A percentile compares a stretch with the other conserved stretches of the same genome.
These are phyloP conservation scores for Nannizziopsis barbatae DNA, from an alignment of 2,329 filamentous ascomycete species.

Conservation along the genomic window DNA sequence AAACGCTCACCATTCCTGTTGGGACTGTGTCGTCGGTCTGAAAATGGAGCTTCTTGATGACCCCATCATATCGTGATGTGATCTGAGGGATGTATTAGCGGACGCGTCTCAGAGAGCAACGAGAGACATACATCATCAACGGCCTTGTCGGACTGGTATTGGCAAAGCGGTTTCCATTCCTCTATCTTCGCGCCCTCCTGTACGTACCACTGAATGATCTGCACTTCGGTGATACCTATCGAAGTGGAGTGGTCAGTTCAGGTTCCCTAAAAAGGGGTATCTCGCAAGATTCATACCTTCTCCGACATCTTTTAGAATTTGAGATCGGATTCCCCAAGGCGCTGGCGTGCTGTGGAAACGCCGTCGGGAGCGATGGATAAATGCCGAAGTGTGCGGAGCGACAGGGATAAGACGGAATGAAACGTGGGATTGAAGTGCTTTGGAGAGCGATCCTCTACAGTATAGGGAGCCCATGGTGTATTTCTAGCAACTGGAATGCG, in stretches of 20 bases:
- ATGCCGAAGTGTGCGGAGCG: constrained; percentile 14
- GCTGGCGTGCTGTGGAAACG: constrained; percentile 28
- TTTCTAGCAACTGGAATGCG: background rate
- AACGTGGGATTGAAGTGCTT: constrained; percentile 21
- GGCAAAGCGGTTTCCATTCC: constrained; percentile 94
- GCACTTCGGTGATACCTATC: constrained; percentile 88
- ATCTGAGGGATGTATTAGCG: constrained; percentile 52
- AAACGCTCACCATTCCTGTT: constrained; percentile 55
- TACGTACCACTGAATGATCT: constrained; percentile 99
- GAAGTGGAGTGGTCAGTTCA: background rate
- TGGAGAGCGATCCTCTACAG: constrained; percentile 22
- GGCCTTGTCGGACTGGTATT: constrained; percentile 97
- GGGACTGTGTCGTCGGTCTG: constrained; percentile 93
- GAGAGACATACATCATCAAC: constrained; percentile 42
- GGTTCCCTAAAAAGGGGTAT: background rate
- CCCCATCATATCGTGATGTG: constrained; percentile 85
- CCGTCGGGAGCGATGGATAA: constrained; percentile 19
- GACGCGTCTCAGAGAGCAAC: background rate
- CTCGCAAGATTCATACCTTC: constrained; percentile 25
- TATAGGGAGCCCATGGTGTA: constrained; percentile 19
- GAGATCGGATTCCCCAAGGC: constrained; percentile 29
- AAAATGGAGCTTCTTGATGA: constrained; percentile 93
- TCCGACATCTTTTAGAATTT: constrained; percentile 35
- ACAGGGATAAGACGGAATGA: constrained; percentile 21
- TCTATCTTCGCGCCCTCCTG: constrained; percentile 90